Evolutionary conservation across 164 flowering plant genomes (phyloP).

Genomic region (Vitis labrusca): DNA sequence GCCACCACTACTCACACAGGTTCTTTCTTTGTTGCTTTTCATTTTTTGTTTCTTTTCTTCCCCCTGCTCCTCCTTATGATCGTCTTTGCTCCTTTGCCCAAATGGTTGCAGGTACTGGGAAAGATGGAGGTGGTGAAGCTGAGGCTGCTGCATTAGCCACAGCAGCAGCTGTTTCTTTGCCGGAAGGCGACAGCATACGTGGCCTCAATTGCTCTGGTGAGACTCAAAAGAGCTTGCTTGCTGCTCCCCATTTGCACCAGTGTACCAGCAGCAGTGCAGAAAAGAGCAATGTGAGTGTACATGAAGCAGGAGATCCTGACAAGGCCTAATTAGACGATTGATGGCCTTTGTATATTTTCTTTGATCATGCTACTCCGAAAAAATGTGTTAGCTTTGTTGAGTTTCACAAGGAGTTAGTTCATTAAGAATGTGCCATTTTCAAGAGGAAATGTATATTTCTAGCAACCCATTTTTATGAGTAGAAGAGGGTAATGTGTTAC

Average conservation of each 20-base stretch:
- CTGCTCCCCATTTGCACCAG: constrained; percentile 42
- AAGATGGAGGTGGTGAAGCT: constrained; percentile 49
- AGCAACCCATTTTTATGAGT: too few relatives aligned
- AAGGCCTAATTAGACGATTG: too few relatives aligned
- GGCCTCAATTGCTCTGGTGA: constrained; percentile 19
- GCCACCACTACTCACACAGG: constrained; percentile 39
- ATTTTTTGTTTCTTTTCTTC: not conserved
- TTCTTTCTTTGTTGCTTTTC: constrained; percentile 7
- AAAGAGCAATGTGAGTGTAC: constrained; percentile 13
- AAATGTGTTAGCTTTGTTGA: too few relatives aligned
- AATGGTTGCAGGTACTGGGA: constrained; percentile 41
- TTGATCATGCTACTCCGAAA: too few relatives aligned
- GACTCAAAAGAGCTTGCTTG: constrained; percentile 26
- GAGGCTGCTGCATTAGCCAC: constrained; percentile 23
- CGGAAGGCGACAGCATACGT: constrained; percentile 20
- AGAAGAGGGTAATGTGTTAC: too few relatives aligned
- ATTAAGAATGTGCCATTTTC: too few relatives aligned
- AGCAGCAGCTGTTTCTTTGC: constrained; percentile 20
- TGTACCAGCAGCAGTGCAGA: constrained; percentile 31
- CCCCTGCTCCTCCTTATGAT: not conserved
- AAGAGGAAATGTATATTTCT: too few relatives aligned
- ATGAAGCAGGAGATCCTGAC: constrained; percentile 25
- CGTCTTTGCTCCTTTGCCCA: not conserved
- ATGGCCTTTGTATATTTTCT: too few relatives aligned
- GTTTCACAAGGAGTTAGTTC: too few relatives aligned